Evolutionary conservation across 2,329 filamentous ascomycete genomes (phyloP).

Genomic region (Aspergillus tamarii): DNA sequence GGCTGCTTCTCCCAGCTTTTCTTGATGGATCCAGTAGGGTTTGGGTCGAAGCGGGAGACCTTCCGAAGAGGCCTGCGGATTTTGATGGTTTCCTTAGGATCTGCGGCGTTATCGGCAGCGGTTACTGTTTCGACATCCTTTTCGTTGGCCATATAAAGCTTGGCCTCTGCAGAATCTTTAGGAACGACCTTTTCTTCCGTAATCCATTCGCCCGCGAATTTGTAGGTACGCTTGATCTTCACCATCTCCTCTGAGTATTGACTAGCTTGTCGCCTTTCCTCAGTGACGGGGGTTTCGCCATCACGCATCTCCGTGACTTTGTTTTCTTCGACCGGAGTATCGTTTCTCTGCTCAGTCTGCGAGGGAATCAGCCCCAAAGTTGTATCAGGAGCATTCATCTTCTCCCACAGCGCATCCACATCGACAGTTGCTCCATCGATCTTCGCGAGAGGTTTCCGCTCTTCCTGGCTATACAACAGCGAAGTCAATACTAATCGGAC

Average conservation of each 20-base stretch:
- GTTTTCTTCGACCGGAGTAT: constrained; percentile 15
- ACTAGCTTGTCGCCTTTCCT: constrained; percentile 15
- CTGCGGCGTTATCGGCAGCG: constrained; percentile 21
- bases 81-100: constrained; percentile 24
- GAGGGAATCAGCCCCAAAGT: constrained; percentile 15
- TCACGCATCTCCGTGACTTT: constrained; percentile 23
- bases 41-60: constrained; percentile 51
- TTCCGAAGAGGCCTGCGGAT: constrained; percentile 46
- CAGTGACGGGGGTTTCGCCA: constrained; percentile 11
- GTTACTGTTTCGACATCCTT: constrained; percentile 42
- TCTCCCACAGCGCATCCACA: constrained; percentile 58
- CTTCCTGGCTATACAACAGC: constrained; percentile 43
- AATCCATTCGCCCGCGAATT: constrained; percentile 59
- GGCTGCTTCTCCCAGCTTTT: constrained; percentile 49
- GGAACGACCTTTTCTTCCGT: constrained; percentile 58
- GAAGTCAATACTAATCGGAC: constrained; percentile 3
- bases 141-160: constrained; percentile 52
- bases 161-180: constrained; percentile 58
- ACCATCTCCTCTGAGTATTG: constrained; percentile 49
- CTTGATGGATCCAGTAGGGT: constrained; percentile 46
- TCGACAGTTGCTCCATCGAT: constrained; percentile 58
- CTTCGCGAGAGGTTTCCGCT: constrained; percentile 51
- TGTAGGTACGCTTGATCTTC: constrained; percentile 60
- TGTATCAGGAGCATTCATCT: constrained; percentile 48
- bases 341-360: constrained; percentile 22